Conservation (phyloP, 106 monocot species). For the Narthecium ossifragum region DNA sequence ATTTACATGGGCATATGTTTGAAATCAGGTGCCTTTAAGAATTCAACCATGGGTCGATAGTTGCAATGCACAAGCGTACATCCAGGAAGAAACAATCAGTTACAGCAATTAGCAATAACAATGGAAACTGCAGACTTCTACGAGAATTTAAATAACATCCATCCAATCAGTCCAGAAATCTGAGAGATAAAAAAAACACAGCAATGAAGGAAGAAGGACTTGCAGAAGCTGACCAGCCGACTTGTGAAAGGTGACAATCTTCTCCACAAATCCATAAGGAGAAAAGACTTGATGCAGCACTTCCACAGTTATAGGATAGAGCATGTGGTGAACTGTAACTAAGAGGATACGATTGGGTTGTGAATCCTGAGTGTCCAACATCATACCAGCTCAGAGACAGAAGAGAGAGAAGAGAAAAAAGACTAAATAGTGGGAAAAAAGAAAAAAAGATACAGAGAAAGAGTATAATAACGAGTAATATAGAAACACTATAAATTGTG, state of each 20-base stretch:
- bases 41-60: too few species aligned
- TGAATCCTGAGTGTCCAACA: constrained; percentile 64
- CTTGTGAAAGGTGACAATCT: constrained; percentile 95
- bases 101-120: not conserved
- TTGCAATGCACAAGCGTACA: too few species aligned
- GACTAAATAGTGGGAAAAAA: constrained; percentile 45
- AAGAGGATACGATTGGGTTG: constrained; percentile 92
- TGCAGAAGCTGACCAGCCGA: constrained; percentile 72
- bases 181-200: not conserved
- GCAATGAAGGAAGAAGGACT: constrained; percentile 18
- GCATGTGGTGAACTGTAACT: constrained; percentile 85
- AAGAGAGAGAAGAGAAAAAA: constrained; percentile 29
- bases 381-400: constrained; percentile 44
- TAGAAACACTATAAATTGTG: not conserved
- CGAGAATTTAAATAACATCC: not conserved
- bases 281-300: constrained; percentile 96
- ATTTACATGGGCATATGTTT: too few species aligned
- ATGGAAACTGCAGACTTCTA: not conserved
- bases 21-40: too few species aligned
- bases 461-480: constrained; percentile 1
- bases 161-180: not conserved
- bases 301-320: constrained; percentile 89
- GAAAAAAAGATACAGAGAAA: constrained; percentile 27
- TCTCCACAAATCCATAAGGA: constrained; percentile 87
- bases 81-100: not conserved